Base-by-base conservation (phyloP, 495 filamentous ascomycete genomes). In the Podospora tetraspora region DNA sequence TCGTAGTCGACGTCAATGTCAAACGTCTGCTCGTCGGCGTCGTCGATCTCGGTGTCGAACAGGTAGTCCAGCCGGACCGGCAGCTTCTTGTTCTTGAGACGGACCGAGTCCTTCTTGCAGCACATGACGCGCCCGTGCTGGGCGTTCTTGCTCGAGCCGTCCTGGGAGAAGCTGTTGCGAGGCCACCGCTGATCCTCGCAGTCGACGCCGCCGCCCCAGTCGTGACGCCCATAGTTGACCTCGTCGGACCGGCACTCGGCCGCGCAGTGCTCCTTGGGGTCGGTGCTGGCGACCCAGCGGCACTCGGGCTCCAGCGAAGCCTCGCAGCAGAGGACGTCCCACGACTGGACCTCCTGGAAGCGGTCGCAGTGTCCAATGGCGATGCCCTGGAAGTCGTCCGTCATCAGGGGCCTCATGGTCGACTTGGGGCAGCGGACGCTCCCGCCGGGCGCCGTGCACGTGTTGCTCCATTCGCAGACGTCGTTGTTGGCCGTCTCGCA, bases 21-120 rank as follows among this genome's bases (percentile, higher is more conserved):
- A 1, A 73, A 72, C 56, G 77, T 62, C 7, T 60, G 59, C 22
- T 61, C 22, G 22, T 61, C 59, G 10, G 22, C 6, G 12, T 37
- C 34, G 12, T 37, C 34, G 12, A 37, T 37, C 34, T 37, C 12
- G 34, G 34, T 37, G 25, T 19, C 21, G 60, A 81, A 80, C 8
- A 80, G 71, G 23, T 78, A 67, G 13, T 79, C 75, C 11, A 80
- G 66, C 2, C 73, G 66, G 2, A 81, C 77, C 5, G 78, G 78
- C 2, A 78, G 68, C 1, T 66, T 60, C 16, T 73, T 57, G 30
- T 68, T 73, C 25, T 29, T 61, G 21, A 19, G 19, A 2, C 25
- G 22, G 2, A 61, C 21, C 22, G 59, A 22, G 6, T 61, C 59
- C 22, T 29, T 22, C 21, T 61, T 61, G 59, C 59, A 61, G 25